Base-by-base conservation (phyloP, 1,284 basidiomycete species). In the Ustilago xerochloae region DNA sequence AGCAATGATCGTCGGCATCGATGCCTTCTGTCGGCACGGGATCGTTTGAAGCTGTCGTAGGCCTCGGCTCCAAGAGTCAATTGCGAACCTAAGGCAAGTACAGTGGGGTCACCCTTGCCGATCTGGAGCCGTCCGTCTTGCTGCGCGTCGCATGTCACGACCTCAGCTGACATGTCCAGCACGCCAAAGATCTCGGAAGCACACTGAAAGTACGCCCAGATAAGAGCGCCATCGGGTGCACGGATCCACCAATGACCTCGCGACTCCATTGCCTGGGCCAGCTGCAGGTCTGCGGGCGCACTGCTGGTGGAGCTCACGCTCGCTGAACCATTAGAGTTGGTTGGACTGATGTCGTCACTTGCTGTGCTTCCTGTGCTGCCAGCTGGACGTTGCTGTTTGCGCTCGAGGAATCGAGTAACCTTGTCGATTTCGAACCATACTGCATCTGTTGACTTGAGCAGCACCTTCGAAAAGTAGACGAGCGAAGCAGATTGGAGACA, bases 161-260 rank as follows among this genome's bases (percentile, higher is more conserved):
- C 13, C 13, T 46, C 33, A 15, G 43, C 24, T 10, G 58, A 46
- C 6, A 50, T n/a, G 22, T 60, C 58, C 32, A 62, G 46, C 1
- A 10, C 39, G 16, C 59, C 59, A 36, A 62, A 62, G 36, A 63
- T 57, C 39, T 63, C 61, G 9, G 61, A 41, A 8, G 61, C 52
- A 20, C 53, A 55, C 26, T 56, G 53, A 41, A 57, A 56, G 41
- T 57, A 63, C 4, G 61, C 61, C 61, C 61, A 63, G 41, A 63
- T 63, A 24, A 63, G 20, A 9, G 61, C 61, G 38, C 48, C 41
- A 24, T 63, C 61, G 1, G 53, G 54, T 26, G 61, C 61, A 32
- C 61, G 46, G 15, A 56, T 55, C 61, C 61, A 63, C 61, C 61
- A 63, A 15, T 51, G 55, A 13, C 53, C 61, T 39, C 48, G n/a